Evolutionary conservation across 2,329 filamentous ascomycete species (phyloP).

Genomic region (Colletotrichum sp.): DNA sequence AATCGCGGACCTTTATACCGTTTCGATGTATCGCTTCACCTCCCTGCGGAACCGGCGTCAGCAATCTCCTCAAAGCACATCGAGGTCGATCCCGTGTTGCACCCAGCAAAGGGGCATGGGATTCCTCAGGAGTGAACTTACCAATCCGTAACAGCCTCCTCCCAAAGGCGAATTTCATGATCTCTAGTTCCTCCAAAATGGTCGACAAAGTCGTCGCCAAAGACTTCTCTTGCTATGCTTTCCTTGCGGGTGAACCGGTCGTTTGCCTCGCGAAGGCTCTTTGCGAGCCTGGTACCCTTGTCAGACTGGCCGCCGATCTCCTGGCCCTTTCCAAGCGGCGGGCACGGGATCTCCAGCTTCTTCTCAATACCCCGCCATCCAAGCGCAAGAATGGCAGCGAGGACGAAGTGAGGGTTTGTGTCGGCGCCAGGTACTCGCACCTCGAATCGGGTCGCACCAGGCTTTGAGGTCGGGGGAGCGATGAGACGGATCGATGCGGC

Average conservation of each 20-base stretch:
- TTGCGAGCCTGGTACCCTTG: constrained; percentile 79
- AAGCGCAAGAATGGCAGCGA: constrained; percentile 84
- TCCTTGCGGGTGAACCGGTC: constrained; percentile 75
- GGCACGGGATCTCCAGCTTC: constrained; percentile 82
- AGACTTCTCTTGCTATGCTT: constrained; percentile 90
- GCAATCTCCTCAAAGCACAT: neutral
- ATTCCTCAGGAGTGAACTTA: constrained; percentile 50
- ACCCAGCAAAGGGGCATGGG: neutral
- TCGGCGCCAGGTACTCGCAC: constrained; percentile 94
- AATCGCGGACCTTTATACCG: constrained; percentile 50
- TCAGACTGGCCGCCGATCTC: constrained; percentile 77
- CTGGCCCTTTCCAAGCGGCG: constrained; percentile 84
- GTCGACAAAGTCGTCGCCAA: constrained; percentile 95
- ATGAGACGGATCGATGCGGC: constrained; percentile 91
- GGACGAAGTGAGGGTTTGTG: constrained; percentile 85
- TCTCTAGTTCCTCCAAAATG: constrained; percentile 92
- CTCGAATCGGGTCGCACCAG: constrained; percentile 90
- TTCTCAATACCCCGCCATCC: constrained; percentile 93
- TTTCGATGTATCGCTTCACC: constrained; percentile 79
- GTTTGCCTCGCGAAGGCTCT: constrained; percentile 84
- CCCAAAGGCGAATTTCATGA: constrained; percentile 89
- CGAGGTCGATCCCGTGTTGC: neutral
- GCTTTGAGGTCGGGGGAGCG: constrained; percentile 82
- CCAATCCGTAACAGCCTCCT: constrained; percentile 98
- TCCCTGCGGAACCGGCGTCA: constrained; percentile 58